Evolutionary conservation across 176 grass and related monocot species (phyloP).

Genomic region (Carex kokanica): DNA sequence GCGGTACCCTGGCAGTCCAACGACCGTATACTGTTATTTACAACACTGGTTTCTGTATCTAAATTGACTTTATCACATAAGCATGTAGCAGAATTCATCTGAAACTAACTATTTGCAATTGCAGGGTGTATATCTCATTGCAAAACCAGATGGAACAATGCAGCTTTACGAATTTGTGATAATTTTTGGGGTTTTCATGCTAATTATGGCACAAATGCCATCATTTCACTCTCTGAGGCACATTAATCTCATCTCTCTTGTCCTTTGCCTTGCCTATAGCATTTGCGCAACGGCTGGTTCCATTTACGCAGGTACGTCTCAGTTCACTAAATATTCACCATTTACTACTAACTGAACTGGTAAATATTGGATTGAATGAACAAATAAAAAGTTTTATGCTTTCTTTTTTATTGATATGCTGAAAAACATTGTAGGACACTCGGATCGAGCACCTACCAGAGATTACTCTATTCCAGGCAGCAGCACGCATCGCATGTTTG

Average conservation of each 20-base stretch:
- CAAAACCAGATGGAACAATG: slow-evolving; percentile 52
- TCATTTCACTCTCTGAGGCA: slow-evolving; percentile 91
- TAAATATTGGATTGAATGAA: neutral
- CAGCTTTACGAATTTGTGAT: slow-evolving; percentile 79
- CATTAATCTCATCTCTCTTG: slow-evolving; percentile 70
- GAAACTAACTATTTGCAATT: neutral
- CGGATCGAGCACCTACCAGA: slow-evolving; percentile 34
- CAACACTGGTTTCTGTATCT: no score
- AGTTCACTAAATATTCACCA: no score
- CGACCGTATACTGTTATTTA: no score
- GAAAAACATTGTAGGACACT: slow-evolving; percentile 40
- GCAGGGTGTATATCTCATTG: slow-evolving; percentile 76
- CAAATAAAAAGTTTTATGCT: neutral
- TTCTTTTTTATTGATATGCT: neutral
- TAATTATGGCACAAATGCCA: slow-evolving; percentile 61
- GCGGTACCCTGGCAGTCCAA: no score
- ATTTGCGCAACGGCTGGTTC: slow-evolving; percentile 67
- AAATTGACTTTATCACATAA: neutral
- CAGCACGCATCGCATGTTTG: slow-evolving; percentile 41
- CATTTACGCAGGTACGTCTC: slow-evolving; percentile 49
- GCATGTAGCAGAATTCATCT: neutral
- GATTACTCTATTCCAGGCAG: slow-evolving; percentile 62
- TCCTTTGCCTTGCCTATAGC: slow-evolving; percentile 73
- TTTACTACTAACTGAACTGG: neutral
- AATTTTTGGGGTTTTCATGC: slow-evolving; percentile 70